Evolutionary conservation across 2,329 filamentous ascomycete genomes (phyloP).

Genomic region (Decorospora gaudefroyi): DNA sequence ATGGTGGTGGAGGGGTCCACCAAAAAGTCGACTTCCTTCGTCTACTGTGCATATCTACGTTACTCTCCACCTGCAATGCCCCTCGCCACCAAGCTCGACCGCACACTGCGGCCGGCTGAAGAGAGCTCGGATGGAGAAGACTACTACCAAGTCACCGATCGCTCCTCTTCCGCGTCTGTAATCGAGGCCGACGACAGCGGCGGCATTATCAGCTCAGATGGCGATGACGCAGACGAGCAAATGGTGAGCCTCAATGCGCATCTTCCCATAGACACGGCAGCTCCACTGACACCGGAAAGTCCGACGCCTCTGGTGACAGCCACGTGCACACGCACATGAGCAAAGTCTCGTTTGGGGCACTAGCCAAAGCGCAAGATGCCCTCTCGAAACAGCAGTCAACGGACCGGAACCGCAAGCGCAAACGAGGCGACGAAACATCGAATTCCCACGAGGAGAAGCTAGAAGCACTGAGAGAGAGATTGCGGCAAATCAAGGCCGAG

Average conservation of each 20-base stretch:
- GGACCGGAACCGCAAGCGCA: conserved; percentile 50
- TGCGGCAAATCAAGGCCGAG: conserved; percentile 51
- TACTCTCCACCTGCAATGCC: conserved; percentile 30
- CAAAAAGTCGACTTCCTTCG: conserved; percentile 25
- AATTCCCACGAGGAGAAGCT: conserved; percentile 54
- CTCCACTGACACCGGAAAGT: conserved; percentile 22
- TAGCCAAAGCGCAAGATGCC: conserved; percentile 81
- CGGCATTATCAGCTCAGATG: conserved; percentile 44
- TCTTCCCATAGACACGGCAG: not conserved
- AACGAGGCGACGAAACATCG: conserved; percentile 48
- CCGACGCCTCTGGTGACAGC: conserved; percentile 47
- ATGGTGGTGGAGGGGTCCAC: conserved; percentile 15
- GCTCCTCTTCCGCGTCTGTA: conserved; percentile 47
- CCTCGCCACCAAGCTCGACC: conserved; percentile 44
- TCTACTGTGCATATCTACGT: conserved; percentile 3
- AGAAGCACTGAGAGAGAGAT: conserved; percentile 50
- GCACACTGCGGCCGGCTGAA: conserved; percentile 44
- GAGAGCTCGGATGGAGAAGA: conserved; percentile 46
- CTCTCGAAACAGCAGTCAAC: conserved; percentile 52
- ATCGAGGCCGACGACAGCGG: conserved; percentile 47
- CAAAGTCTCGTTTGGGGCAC: conserved; percentile 82
- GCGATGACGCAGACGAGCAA: conserved; percentile 39
- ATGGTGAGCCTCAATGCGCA: conserved; percentile 25
- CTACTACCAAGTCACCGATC: conserved; percentile 49
- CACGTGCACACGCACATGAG: conserved; percentile 55